Evolutionary conservation across 148 eudicot genomes (phyloP).

Genomic region (Dysphania ambrosioides): DNA sequence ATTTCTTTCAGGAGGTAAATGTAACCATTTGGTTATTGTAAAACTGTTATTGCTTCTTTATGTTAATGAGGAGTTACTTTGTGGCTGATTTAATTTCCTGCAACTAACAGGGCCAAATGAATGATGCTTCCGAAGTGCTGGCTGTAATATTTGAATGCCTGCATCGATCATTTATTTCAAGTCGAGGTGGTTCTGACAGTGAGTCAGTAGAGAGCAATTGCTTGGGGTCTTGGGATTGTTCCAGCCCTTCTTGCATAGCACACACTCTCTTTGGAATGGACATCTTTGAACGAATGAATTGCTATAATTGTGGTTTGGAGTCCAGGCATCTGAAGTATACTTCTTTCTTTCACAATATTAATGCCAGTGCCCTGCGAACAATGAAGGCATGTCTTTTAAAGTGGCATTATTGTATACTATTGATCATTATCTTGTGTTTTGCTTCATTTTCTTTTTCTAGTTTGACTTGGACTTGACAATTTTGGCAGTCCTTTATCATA

Average conservation of each 20-base stretch:
- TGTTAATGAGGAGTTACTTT: too few relatives aligned
- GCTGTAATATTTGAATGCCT: slow-evolving; percentile 82
- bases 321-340: slow-evolving; percentile 86
- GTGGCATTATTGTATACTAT: slow-evolving; percentile 9
- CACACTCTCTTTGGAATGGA: slow-evolving; percentile 90
- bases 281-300: slow-evolving; percentile 77
- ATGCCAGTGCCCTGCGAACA: slow-evolving; percentile 92
- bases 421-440: neutral
- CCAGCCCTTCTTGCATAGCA: slow-evolving; percentile 65
- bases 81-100: slow-evolving; percentile 11
- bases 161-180: slow-evolving; percentile 62
- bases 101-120: slow-evolving; percentile 79
- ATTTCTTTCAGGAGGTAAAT: slow-evolving; percentile 90
- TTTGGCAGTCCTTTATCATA: neutral
- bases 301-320: slow-evolving; percentile 71
- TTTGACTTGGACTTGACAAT: neutral
- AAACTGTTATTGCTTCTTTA: too few relatives aligned
- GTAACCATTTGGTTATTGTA: too few relatives aligned
- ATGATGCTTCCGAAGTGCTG: slow-evolving; percentile 97
- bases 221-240: slow-evolving; percentile 76
- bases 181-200: slow-evolving; percentile 42
- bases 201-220: slow-evolving; percentile 53
- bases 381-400: slow-evolving; percentile 64
- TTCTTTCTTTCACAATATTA: slow-evolving; percentile 82
- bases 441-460: neutral